Base-by-base conservation (phyloP, 305 asterid species). In the Fraxinus xanthoxyloides region DNA sequence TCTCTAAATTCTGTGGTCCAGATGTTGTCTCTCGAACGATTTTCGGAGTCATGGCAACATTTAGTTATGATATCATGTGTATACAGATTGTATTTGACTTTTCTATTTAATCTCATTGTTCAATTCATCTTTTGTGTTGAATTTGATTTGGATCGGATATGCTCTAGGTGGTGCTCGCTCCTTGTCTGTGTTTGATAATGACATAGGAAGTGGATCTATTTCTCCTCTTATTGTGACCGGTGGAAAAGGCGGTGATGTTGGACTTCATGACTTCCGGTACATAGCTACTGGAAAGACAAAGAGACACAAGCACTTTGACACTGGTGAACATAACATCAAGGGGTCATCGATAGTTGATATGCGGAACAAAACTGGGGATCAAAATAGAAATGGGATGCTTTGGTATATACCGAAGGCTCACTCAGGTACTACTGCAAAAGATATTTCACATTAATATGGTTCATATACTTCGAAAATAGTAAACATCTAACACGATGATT, bases 331-430 rank as follows among this genome's bases (percentile, higher is more conserved):
- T 81, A 86, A 85, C 87, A 85, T 84, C 72, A 86, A 88, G 81
- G 81, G 89, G 63, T 86, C 97, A 80, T 85, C 97, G 23, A 87
- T 93, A 10, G 92, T 87, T 73, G 92, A 93, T 81, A 89, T 89
- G 91, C 89, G 81, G 80, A 89, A 88, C 89, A 93, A 89, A 92
- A 89, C 94, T 2, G 98, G 99, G 77, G 99, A 94, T 87, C 99
- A 94, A 85, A 97, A 97, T 89, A 90, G 98, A 85, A 95, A 97
- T 77, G 99, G 99, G 80, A 97, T 97, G 99, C 97, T 97, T 67
- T 97, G 99, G 99, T 97, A 97, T 87, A 97, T 97, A 79, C 99
- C 98, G 23, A 97, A 93, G 90, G 99, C 99, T 87, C 99, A 97
- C 91, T 86, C 98, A 85, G 99, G 99, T 94, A 92, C 77, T 78